Percentiles rank a stretch among this genome's conserved stretches.
Conservation (phyloP, 257 asterid genomes). For the Petrea volubilis region DNA sequence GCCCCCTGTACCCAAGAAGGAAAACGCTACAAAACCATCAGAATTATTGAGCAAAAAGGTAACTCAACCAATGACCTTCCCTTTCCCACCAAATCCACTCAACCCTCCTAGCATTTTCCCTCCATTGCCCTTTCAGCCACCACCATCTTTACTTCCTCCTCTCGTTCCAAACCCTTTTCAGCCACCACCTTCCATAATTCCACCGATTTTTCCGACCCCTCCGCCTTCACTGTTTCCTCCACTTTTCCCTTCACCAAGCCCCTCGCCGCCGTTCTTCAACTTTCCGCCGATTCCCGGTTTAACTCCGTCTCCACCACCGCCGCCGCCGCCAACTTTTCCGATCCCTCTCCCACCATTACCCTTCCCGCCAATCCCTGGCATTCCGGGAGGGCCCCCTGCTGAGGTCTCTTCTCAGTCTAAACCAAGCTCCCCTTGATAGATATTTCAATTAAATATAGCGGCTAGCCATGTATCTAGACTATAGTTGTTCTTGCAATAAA, state of each 20-base stretch:
- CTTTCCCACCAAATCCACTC: slow-evolving; percentile 37
- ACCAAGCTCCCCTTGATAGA: slow-evolving; percentile 41
- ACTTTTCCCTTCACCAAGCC: slow-evolving; percentile 46
- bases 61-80: slow-evolving; percentile 12
- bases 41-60: slow-evolving; percentile 17
- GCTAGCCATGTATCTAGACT: background rate
- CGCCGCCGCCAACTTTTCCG: slow-evolving; percentile 38
- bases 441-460: background rate
- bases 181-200: slow-evolving; percentile 44
- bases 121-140: slow-evolving; percentile 43
- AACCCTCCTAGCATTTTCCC: slow-evolving; percentile 33
- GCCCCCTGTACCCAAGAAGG: background rate
- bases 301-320: slow-evolving; percentile 48
- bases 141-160: slow-evolving; percentile 57
- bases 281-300: slow-evolving; percentile 50
- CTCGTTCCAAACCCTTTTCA: slow-evolving; percentile 38
- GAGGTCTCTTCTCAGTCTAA: slow-evolving; percentile 31
- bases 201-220: slow-evolving; percentile 53
- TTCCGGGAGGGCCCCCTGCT: slow-evolving; percentile 63
- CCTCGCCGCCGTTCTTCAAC: slow-evolving; percentile 24
- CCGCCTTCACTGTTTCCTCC: slow-evolving; percentile 65
- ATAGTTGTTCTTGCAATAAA: slow-evolving; percentile 12
- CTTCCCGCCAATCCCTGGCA: slow-evolving; percentile 62
- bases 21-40: background rate
- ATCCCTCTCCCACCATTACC: slow-evolving; percentile 59